A percentile compares a stretch with the other conserved stretches of the same genome.
Conservation (phyloP, 2,329 filamentous ascomycete species). For the Dothistroma septosporum region DNA sequence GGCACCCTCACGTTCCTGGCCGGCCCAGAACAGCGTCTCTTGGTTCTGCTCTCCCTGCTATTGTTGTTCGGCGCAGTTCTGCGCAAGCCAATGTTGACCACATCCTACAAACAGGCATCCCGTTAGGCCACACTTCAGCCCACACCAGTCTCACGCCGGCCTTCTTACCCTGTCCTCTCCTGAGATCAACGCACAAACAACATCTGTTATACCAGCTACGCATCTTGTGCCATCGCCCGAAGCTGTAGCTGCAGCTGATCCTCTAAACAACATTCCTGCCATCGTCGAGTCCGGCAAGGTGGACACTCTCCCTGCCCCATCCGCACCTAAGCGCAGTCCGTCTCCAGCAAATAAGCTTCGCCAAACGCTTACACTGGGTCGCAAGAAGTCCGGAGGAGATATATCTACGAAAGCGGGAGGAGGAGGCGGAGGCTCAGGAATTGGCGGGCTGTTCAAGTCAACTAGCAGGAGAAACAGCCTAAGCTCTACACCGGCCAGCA, state of each 20-base stretch:
- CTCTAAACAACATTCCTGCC: constrained; percentile 34
- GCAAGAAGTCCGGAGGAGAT: constrained; percentile 45
- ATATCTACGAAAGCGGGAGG: constrained; percentile 39
- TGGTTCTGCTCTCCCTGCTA: constrained; percentile 4
- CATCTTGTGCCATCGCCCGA: constrained; percentile 10
- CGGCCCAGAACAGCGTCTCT: not conserved
- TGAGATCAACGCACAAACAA: constrained; percentile 34
- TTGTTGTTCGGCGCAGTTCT: not conserved
- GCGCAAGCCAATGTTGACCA: constrained; percentile 12
- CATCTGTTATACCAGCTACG: constrained; percentile 27
- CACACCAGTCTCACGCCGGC: constrained; percentile 48
- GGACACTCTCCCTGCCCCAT: constrained; percentile 18
- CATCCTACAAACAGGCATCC: constrained; percentile 21
- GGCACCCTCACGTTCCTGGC: not conserved
- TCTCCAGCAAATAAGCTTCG: constrained; percentile 70
- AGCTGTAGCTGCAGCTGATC: constrained; percentile 26
- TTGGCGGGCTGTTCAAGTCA: constrained; percentile 43
- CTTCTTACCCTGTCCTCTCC: constrained; percentile 50
- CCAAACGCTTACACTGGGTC: constrained; percentile 59
- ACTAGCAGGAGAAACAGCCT: constrained; percentile 35
- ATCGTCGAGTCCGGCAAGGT: constrained; percentile 27
- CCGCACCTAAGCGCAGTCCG: constrained; percentile 52
- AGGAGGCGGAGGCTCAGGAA: constrained; percentile 39
- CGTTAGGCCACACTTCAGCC: constrained; percentile 34
- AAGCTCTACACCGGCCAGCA: constrained; percentile 19